Percentiles rank a stretch among this genome's conserved stretches.
Conservation (phyloP, 257 asterid species). For the Oldenlandia corymbosa region DNA sequence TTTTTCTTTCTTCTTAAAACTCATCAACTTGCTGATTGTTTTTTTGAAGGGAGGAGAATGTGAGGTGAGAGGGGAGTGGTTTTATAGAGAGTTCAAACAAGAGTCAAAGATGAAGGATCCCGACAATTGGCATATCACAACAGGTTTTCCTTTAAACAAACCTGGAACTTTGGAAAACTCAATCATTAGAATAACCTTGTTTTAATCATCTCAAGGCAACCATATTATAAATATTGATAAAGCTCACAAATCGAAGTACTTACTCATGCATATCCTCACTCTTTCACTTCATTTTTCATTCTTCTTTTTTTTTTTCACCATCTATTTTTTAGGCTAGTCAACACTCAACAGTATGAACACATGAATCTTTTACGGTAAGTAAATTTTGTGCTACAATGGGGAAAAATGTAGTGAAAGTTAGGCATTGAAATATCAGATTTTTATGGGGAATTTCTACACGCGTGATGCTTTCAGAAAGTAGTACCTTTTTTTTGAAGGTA, state of each 20-base stretch:
- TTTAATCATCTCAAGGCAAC: neutral
- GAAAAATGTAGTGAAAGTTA: no score
- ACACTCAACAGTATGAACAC: neutral
- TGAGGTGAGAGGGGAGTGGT: slow-evolving; percentile 18
- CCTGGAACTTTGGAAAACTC: slow-evolving; percentile 52
- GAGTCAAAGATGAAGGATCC: slow-evolving; percentile 59
- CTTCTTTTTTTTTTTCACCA: neutral
- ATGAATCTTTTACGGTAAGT: no score
- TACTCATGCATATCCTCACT: neutral
- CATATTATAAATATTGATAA: neutral
- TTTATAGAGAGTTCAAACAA: slow-evolving; percentile 49
- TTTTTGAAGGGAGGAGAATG: slow-evolving; percentile 26
- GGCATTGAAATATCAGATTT: neutral
- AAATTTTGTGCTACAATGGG: no score
- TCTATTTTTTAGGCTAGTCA: neutral
- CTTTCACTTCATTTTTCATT: neutral
- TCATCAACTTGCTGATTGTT: slow-evolving; percentile 11
- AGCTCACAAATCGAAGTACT: neutral
- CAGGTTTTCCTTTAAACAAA: slow-evolving; percentile 30
- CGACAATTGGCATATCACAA: slow-evolving; percentile 39
- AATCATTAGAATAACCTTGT: slow-evolving; percentile 29
- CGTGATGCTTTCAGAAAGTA: slow-evolving; percentile 13
- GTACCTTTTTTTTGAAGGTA: slow-evolving; percentile 6
- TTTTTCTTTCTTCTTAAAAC: neutral
- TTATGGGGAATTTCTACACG: slow-evolving; percentile 9